Evolutionary conservation across 2,329 filamentous ascomycete species (phyloP).

Genomic region (Cladosporium oxysporum): DNA sequence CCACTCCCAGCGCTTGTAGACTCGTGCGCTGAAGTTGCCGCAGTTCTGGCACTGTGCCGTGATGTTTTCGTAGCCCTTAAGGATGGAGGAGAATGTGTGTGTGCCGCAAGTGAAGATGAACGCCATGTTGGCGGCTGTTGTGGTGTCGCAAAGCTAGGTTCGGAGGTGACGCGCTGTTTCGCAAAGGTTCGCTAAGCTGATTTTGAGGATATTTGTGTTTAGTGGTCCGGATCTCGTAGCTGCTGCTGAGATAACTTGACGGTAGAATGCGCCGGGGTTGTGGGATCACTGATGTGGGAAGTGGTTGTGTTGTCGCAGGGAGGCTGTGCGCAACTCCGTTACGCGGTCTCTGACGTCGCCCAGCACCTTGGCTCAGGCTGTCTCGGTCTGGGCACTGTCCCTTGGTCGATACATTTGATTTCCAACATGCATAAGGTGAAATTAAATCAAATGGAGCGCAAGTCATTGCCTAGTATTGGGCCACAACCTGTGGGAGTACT

Average conservation of each 20-base stretch:
- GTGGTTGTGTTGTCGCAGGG: neutral
- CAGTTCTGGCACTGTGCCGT: constrained; percentile 56
- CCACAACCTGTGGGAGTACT: neutral
- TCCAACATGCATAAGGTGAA: neutral
- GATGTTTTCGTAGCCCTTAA: constrained; percentile 52
- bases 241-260: neutral
- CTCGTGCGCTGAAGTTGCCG: constrained; percentile 50
- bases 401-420: neutral
- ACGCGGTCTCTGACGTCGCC: neutral
- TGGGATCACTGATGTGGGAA: neutral
- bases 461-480: neutral
- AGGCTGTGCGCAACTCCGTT: neutral
- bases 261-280: neutral
- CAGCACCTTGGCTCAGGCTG: neutral
- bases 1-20: constrained; percentile 47
- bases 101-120: constrained; percentile 52
- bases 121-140: constrained; percentile 8
- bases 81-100: constrained; percentile 50
- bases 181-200: neutral
- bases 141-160: constrained; percentile 5
- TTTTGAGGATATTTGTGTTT: neutral
- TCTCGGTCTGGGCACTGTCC: neutral
- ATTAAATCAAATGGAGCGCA: neutral
- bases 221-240: neutral
- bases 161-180: neutral